Percentiles rank a stretch among this genome's conserved stretches.
Evolutionary conservation across 2,329 filamentous ascomycete genomes (phyloP).

Genomic region (Beauveria caledonica): DNA sequence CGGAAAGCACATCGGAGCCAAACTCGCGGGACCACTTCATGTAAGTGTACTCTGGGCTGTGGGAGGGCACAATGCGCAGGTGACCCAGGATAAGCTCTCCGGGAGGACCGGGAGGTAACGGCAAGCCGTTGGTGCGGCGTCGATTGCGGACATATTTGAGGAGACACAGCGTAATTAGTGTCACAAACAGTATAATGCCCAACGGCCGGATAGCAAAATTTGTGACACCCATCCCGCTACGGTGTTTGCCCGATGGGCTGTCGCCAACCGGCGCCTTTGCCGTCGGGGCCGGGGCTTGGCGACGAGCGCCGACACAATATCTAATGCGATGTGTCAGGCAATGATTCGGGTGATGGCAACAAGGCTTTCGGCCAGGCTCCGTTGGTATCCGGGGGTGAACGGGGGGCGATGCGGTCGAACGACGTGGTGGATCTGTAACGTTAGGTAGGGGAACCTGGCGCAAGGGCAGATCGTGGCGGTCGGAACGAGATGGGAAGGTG

Average conservation of each 20-base stretch:
- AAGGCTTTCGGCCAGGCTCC: not conserved
- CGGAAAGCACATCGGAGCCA: constrained; percentile 34
- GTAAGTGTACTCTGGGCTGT: constrained; percentile 24
- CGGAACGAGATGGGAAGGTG: not conserved
- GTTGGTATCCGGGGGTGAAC: not conserved
- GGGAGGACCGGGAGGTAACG: constrained; percentile 26
- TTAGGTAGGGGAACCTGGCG: not conserved
- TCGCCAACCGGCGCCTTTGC: not conserved
- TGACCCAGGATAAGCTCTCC: constrained; percentile 35
- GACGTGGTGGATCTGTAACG: not conserved
- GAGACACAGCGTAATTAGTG: constrained; percentile 9
- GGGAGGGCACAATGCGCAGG: constrained; percentile 31
- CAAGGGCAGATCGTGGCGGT: not conserved
- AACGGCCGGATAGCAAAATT: not conserved
- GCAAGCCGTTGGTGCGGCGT: constrained; percentile 10
- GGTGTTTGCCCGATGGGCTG: not conserved
- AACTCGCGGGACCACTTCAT: constrained; percentile 34
- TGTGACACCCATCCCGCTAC: not conserved
- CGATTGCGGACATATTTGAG: not conserved
- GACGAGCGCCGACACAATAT: not conserved
- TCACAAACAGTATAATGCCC: not conserved
- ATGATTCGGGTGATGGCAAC: not conserved
- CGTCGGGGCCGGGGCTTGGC: not conserved
- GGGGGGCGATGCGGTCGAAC: not conserved
- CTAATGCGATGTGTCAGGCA: not conserved